These are phyloP conservation scores for Musa balbisiana DNA, from an alignment of 202 grass and related monocot genomes.

Conservation along the genomic window DNA sequence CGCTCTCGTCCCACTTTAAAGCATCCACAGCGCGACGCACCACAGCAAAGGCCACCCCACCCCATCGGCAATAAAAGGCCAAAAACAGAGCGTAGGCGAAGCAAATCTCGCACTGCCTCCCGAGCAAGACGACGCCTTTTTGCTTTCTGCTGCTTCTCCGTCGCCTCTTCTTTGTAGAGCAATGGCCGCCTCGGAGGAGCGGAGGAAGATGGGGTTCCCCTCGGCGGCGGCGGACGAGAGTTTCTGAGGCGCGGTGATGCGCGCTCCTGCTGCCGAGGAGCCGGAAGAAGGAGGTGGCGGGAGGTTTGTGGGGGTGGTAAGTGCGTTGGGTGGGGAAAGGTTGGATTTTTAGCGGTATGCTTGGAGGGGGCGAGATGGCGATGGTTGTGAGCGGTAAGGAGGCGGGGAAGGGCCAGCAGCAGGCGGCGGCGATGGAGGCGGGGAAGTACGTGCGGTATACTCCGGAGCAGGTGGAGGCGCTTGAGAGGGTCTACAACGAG, in stretches of 20 bases:
- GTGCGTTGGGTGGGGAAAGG: neutral
- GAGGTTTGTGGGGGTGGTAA: neutral
- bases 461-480: conserved; percentile 92
- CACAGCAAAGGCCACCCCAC: neutral
- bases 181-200: neutral
- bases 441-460: conserved; percentile 98
- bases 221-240: neutral
- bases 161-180: neutral
- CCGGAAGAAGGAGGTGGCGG: neutral
- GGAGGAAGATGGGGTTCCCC: neutral
- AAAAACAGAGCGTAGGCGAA: neutral
- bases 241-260: conserved; percentile 4
- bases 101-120: neutral
- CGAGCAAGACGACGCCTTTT: neutral
- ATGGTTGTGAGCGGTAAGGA: neutral
- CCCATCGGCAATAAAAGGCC: neutral
- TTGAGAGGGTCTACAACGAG: conserved; percentile 88
- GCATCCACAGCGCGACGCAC: neutral
- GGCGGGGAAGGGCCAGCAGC: neutral
- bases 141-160: neutral
- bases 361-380: neutral
- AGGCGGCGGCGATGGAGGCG: conserved; percentile 39
- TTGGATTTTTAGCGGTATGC: neutral
- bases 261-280: neutral
- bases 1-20: neutral